Conservation (phyloP, 768 basidiomycete species). For the Kondoa malvinella region DNA sequence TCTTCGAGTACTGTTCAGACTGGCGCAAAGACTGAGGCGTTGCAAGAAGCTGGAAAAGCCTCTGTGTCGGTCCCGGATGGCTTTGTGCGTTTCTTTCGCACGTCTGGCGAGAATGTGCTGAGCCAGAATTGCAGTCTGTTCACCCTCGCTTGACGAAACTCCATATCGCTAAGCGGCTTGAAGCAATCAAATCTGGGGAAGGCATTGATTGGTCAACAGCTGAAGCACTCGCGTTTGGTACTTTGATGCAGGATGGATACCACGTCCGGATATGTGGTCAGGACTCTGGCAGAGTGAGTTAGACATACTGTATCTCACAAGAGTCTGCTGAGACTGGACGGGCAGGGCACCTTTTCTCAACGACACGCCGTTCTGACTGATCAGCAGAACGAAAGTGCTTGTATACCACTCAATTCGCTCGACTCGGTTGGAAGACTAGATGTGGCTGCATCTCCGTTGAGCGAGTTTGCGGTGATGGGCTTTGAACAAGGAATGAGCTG, state of each 20-base stretch:
- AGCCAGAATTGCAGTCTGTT: conserved; percentile 15
- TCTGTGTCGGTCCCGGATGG: conserved; percentile 37
- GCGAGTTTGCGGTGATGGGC: conserved; percentile 28
- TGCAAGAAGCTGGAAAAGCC: conserved; percentile 46
- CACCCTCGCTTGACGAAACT: conserved; percentile 19
- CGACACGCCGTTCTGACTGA: conserved; percentile 84
- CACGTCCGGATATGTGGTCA: conserved; percentile 83
- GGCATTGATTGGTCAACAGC: conserved; percentile 80
- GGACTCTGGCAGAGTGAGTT: conserved; percentile 78
- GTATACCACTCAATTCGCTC: conserved; percentile 62
- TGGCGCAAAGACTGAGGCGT: conserved; percentile 49
- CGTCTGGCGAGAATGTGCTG: neutral
- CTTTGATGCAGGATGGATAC: conserved; percentile 60
- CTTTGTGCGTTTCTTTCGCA: neutral
- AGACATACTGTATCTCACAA: too few species aligned
- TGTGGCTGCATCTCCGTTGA: neutral
- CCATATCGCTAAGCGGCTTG: conserved; percentile 21
- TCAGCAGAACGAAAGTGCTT: conserved; percentile 60
- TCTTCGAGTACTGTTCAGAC: conserved; percentile 9
- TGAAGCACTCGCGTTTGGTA: conserved; percentile 77
- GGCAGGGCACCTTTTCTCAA: conserved; percentile 15
- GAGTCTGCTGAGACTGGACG: neutral
- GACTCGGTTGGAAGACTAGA: neutral
- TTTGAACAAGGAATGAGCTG: conserved; percentile 84
- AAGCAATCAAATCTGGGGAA: conserved; percentile 33